A percentile compares a stretch with the other conserved stretches of the same genome.
These are phyloP conservation scores for Inga oerstediana DNA, from an alignment of 306 rosid genomes.

Conservation along the genomic window DNA sequence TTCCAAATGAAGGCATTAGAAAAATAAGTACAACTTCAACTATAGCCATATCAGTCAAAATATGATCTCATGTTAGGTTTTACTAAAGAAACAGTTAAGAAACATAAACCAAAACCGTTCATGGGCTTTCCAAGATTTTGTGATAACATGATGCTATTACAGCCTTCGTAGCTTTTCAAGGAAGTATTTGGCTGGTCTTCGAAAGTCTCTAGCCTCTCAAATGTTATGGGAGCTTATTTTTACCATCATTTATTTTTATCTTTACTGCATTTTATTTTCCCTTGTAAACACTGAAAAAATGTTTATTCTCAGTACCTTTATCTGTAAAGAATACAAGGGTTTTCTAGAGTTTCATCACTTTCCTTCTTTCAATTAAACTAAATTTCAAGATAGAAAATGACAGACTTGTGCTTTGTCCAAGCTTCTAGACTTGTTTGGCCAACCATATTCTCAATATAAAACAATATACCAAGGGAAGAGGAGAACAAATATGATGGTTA, in stretches of 20 bases:
- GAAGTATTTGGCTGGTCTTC: background rate
- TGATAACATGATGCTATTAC: background rate
- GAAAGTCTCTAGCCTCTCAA: background rate
- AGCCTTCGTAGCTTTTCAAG: background rate
- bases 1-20: background rate
- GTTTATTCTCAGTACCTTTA: background rate
- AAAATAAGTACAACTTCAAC: background rate
- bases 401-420: background rate
- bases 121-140: background rate
- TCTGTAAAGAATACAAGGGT: background rate
- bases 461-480: background rate
- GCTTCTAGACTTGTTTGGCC: background rate
- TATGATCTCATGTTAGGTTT: constrained; percentile 5
- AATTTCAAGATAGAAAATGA: background rate
- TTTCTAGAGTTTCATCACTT: background rate
- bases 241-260: background rate
- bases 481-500: background rate
- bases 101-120: background rate
- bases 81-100: background rate
- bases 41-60: constrained; percentile 10
- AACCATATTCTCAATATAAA: background rate
- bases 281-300: background rate
- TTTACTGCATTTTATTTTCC: background rate
- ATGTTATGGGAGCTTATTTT: background rate
- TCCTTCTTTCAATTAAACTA: background rate